Percentiles rank a stretch among this genome's conserved stretches.
Conservation (phyloP, 495 filamentous ascomycete genomes). For the Podospora tetraspora region DNA sequence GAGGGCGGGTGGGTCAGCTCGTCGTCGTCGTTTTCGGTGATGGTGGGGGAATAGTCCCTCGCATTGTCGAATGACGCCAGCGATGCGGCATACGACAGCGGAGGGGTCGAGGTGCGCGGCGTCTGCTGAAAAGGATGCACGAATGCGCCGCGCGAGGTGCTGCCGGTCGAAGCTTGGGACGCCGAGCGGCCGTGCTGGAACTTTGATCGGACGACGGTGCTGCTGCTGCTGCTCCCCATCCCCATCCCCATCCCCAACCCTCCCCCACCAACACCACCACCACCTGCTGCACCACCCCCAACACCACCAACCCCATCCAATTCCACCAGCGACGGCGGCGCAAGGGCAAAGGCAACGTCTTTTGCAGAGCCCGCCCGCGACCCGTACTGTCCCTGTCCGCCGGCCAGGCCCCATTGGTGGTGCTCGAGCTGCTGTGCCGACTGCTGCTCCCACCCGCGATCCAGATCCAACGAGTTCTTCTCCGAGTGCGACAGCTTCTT, state of each 20-base stretch:
- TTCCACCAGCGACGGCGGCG: conserved; percentile 3
- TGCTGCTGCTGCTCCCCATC: not conserved
- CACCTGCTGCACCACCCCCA: too few relatives aligned
- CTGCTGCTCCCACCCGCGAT: conserved; percentile 48
- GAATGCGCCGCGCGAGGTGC: conserved; percentile 39
- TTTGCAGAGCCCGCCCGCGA: conserved; percentile 19
- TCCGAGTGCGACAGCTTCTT: conserved; percentile 49
- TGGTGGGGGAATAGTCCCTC: conserved; percentile 42
- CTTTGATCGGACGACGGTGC: conserved; percentile 17
- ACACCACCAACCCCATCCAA: not conserved
- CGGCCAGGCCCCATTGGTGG: conserved; percentile 15
- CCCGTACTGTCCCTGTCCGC: conserved; percentile 3
- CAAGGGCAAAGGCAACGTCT: conserved; percentile 30
- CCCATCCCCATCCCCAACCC: conserved; percentile 1
- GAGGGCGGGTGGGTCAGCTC: conserved; percentile 24
- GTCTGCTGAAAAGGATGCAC: conserved; percentile 55
- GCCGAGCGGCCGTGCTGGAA: conserved; percentile 48
- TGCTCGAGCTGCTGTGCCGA: conserved; percentile 30
- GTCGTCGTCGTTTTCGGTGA: conserved; percentile 43
- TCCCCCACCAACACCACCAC: not conserved
- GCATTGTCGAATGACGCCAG: conserved; percentile 43
- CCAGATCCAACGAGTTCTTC: conserved; percentile 51
- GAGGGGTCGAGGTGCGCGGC: conserved; percentile 52
- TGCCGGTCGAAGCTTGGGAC: conserved; percentile 48
- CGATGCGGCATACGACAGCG: conserved; percentile 49